Percentiles rank a stretch among this genome's conserved stretches.
Conservation (phyloP, 202 grass and related monocot species). For the Bolboschoenoplectus hybrid region DNA sequence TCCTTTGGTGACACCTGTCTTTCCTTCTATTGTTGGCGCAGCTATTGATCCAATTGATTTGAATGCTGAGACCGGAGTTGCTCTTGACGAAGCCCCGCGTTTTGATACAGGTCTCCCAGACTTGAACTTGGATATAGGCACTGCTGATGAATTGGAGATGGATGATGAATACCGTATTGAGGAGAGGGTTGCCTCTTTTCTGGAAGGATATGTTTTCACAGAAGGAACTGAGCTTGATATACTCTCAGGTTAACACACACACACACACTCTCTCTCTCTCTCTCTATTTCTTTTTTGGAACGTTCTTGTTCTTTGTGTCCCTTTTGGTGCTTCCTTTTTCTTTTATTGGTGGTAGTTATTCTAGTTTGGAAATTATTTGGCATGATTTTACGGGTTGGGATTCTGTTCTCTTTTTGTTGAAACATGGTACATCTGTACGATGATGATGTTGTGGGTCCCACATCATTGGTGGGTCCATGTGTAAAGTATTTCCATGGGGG, state of each 20-base stretch:
- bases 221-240: constrained; percentile 77
- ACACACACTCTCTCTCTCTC: constrained; percentile 28
- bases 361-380: constrained; percentile 35
- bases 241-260: constrained; percentile 86
- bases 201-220: constrained; percentile 67
- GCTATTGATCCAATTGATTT: constrained; percentile 76
- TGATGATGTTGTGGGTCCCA: constrained; percentile 31
- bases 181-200: constrained; percentile 68
- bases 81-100: constrained; percentile 48
- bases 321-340: constrained; percentile 11
- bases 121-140: constrained; percentile 49
- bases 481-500: not conserved
- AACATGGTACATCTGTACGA: constrained; percentile 41
- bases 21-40: constrained; percentile 52
- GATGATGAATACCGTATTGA: constrained; percentile 82
- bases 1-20: constrained; percentile 55
- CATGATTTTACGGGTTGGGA: constrained; percentile 35
- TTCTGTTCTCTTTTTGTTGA: constrained; percentile 30
- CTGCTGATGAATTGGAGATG: constrained; percentile 40
- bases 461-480: not conserved
- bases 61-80: constrained; percentile 57
- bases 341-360: constrained; percentile 36
- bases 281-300: constrained; percentile 25
- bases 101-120: constrained; percentile 42
- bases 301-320: not conserved